Evolutionary conservation across 1,284 basidiomycete genomes (phyloP).

Genomic region (Ceratobasidium sp.): DNA sequence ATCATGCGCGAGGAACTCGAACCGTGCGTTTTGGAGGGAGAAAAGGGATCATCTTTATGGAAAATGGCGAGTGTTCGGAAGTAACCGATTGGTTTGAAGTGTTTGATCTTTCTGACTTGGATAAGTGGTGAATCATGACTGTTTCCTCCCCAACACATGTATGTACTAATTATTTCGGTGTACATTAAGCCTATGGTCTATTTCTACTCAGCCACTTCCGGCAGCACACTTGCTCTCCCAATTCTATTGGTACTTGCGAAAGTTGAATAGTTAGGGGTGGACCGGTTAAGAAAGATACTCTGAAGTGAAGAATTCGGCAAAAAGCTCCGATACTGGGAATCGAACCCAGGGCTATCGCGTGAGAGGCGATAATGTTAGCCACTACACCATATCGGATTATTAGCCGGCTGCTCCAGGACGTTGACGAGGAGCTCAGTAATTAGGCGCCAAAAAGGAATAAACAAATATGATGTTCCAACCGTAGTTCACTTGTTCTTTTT

Average conservation of each 20-base stretch:
- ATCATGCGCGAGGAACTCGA: slow-evolving; percentile 36
- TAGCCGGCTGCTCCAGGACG: no score
- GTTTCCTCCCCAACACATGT: background rate
- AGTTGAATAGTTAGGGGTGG: background rate
- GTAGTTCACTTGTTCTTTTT: no score
- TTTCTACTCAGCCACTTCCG: background rate
- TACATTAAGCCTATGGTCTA: background rate
- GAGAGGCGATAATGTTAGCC: slow-evolving; percentile 45
- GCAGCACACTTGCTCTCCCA: background rate
- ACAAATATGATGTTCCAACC: no score
- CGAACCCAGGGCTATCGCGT: slow-evolving; percentile 21
- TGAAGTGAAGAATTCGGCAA: background rate
- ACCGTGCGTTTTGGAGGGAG: slow-evolving; percentile 26
- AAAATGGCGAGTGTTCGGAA: slow-evolving; percentile 36
- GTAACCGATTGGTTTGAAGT: background rate
- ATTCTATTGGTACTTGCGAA: background rate
- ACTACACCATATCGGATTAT: slow-evolving; percentile 44
- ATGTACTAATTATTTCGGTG: background rate
- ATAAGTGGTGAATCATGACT: background rate
- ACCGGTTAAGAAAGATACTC: background rate
- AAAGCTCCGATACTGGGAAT: slow-evolving; percentile 45
- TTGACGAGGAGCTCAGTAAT: no score
- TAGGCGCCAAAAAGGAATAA: no score
- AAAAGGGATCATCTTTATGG: slow-evolving; percentile 29
- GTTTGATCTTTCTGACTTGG: background rate